Evolutionary conservation across 2,329 filamentous ascomycete species (phyloP), one percentile per base, ranked within the genome.

Genomic region (Lecanicillium sp.): DNA sequence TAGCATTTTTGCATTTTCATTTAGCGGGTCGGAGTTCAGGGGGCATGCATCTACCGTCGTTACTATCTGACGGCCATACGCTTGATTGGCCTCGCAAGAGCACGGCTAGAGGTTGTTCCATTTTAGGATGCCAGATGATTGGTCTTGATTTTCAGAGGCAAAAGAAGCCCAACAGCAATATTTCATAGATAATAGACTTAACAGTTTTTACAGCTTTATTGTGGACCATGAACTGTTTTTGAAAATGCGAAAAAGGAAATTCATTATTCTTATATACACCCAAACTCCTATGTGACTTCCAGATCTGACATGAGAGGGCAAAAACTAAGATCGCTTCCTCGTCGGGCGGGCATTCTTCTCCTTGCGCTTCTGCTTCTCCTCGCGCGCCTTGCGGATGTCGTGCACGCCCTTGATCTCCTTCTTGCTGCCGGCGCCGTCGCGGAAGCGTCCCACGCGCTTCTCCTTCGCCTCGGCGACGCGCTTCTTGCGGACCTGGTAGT

Each of bases 401-500:
- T 91, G 83, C 49, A 81, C 81, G 49, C 79, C 86, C 73, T 85
- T 89, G 61, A 97, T 70, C 73, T 96, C 91, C 62, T 74, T 70
- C 64, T 69, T 85, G 73, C 84, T 90, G 48, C 86, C 86, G 57
- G 74, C 77, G 26, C 84, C 83, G 56, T 89, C 85, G 63, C 73
- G 80, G 71, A 84, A 91, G 53, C 80, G 77, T 43, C 86, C 87
- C 24, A 89, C 68, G 17, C 86, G 75, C 71, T 90, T 90, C 73
- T 96, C 87, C 68, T 86, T 86, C 38, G 91, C 90, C 62, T 90
- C 90, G 14, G 83, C 81, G 15, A 93, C 84, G 62, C 88, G 83
- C 83, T 90, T 90, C 83, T 93, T 95, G 71, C 87, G 84, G 63
- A 83, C 82, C 55, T 94, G 76, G 68, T 87, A 98, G 68, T 98